phyloP scores from a whole-genome alignment of 23 red algal genomes.

The Chondrus crispus region DNA sequence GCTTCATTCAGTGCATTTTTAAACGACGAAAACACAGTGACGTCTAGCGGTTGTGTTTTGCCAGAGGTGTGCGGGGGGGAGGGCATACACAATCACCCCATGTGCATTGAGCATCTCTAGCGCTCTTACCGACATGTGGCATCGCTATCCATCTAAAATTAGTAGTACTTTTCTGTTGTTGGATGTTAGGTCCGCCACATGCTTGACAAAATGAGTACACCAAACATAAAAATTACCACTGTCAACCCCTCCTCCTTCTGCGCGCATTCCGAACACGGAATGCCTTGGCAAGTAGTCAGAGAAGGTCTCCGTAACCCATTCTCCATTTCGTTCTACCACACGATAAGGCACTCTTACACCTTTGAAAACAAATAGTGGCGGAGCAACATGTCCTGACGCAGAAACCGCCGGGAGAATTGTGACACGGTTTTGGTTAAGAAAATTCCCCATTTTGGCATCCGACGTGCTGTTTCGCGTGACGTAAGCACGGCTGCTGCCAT shows the following conservation, averaged over 20 bases:
- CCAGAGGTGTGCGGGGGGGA: slow-evolving; percentile 9
- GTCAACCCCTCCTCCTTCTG: neutral
- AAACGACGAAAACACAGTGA: neutral
- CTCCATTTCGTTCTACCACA: neutral
- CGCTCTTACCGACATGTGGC: neutral
- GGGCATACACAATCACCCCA: neutral
- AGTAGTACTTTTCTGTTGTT: neutral
- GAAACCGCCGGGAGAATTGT: neutral
- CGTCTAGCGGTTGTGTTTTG: slow-evolving; percentile 28
- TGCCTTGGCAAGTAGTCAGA: neutral
- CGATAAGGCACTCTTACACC: neutral
- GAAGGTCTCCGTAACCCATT: neutral
- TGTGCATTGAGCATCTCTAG: neutral
- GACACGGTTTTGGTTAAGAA: neutral
- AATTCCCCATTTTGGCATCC: neutral
- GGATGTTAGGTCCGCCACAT: neutral
- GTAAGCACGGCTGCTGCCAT: neutral
- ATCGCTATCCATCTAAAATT: neutral
- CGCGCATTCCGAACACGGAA: neutral
- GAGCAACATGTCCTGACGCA: neutral
- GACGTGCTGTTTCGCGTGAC: neutral
- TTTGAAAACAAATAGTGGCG: neutral
- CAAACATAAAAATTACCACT: neutral
- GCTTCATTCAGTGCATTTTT: too few species aligned
- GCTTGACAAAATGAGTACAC: neutral